A percentile compares a stretch with the other conserved stretches of the same genome.
Evolutionary conservation across 148 eudicot genomes (phyloP).

Genomic region (Amaranthus hypochondriacus): DNA sequence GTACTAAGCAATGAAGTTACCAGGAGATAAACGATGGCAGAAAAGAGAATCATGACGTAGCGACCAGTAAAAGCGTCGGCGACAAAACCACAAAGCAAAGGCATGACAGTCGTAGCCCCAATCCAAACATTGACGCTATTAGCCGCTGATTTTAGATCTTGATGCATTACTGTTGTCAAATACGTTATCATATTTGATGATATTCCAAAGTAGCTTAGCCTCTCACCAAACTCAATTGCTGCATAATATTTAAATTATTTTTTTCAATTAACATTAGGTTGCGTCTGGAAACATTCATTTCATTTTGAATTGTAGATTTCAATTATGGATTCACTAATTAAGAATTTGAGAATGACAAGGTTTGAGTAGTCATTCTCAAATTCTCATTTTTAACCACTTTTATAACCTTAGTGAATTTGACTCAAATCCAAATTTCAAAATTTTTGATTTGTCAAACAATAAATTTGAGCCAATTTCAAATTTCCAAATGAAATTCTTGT

Average conservation of each 20-base stretch:
- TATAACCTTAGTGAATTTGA: too few relatives aligned
- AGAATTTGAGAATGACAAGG: too few relatives aligned
- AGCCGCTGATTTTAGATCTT: constrained; percentile 68
- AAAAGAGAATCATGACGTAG: constrained; percentile 50
- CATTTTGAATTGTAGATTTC: too few relatives aligned
- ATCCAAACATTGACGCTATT: constrained; percentile 59
- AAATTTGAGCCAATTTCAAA: too few relatives aligned
- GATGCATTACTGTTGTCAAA: constrained; percentile 64
- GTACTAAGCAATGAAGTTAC: constrained; percentile 20
- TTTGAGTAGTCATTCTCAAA: too few relatives aligned
- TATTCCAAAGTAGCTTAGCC: constrained; percentile 73
- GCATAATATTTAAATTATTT: constrained; percentile 10
- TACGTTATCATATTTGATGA: constrained; percentile 69
- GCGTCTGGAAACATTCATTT: too few relatives aligned
- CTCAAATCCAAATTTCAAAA: too few relatives aligned
- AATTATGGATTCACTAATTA: too few relatives aligned
- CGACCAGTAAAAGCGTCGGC: constrained; percentile 79
- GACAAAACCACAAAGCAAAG: constrained; percentile 68
- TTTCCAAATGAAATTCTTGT: too few relatives aligned
- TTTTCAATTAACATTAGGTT: too few relatives aligned
- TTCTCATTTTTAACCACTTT: too few relatives aligned
- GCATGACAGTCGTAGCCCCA: constrained; percentile 70
- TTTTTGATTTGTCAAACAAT: too few relatives aligned
- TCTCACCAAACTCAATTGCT: constrained; percentile 87
- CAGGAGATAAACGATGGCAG: constrained; percentile 56